Conservation (phyloP, 2,329 filamentous ascomycete species). For the Berkeleyomyces basicola region DNA sequence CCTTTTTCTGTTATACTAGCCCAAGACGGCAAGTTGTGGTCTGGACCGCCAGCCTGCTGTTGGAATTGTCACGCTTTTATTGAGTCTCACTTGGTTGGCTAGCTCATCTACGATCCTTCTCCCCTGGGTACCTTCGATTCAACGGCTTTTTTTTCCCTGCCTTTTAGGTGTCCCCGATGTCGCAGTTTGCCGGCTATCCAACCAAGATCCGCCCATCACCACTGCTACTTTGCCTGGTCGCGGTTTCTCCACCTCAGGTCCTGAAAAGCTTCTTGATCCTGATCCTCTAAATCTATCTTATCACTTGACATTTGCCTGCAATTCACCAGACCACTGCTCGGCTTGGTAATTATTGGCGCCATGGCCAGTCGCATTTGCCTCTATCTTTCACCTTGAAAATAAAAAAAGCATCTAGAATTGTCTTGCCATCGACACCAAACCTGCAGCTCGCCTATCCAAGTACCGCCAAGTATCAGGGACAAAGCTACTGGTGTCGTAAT, state of each 20-base stretch:
- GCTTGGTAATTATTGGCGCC: background rate
- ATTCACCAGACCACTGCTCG: background rate
- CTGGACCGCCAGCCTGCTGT: background rate
- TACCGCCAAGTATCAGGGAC: background rate
- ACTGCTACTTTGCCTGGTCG: background rate
- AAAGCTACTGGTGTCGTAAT: background rate
- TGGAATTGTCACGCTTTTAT: background rate
- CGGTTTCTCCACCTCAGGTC: background rate
- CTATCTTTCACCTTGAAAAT: background rate
- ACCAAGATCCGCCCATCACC: background rate
- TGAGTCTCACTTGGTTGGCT: background rate
- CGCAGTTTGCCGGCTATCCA: background rate
- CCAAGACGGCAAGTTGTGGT: background rate
- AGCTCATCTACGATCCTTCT: background rate
- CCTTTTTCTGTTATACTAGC: no score
- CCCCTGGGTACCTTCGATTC: no score
- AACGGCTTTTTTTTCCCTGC: background rate
- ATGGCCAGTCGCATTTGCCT: background rate
- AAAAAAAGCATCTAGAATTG: background rate
- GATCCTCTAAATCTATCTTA: conserved; percentile 3
- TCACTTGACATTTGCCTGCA: background rate
- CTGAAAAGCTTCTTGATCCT: conserved; percentile 10
- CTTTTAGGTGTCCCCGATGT: background rate
- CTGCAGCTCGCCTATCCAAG: background rate
- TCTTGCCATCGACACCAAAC: background rate